Evolutionary conservation across 352 stramenopile species (phyloP).

Genomic region (Globisporangium solare): DNA sequence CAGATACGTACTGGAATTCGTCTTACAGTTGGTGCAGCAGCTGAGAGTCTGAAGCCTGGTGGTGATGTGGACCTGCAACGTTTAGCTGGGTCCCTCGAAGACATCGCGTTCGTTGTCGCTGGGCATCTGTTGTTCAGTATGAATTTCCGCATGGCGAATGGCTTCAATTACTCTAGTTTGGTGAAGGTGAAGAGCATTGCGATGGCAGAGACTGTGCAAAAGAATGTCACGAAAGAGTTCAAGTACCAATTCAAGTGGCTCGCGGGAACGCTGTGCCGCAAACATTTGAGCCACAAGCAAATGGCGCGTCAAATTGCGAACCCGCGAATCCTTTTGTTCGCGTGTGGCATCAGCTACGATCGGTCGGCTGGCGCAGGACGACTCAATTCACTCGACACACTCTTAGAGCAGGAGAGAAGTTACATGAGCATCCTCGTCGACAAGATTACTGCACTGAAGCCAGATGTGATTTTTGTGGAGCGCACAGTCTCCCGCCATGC

Average conservation of each 20-base stretch:
- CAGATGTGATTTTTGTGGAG: conserved; percentile 94
- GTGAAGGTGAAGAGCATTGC: conserved; percentile 87
- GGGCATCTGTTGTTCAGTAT: conserved; percentile 77
- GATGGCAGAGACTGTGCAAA: conserved; percentile 37
- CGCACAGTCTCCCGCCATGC: conserved; percentile 86
- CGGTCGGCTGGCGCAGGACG: conserved; percentile 75
- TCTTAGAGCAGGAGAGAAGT: conserved; percentile 95
- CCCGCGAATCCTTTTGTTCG: conserved; percentile 96
- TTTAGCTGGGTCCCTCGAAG: conserved; percentile 47
- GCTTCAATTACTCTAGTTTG: conserved; percentile 77
- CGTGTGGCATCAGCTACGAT: conserved; percentile 96
- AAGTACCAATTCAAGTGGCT: conserved; percentile 92
- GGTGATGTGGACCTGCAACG: conserved; percentile 35
- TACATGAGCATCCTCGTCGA: conserved; percentile 97
- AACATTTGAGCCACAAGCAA: conserved; percentile 96
- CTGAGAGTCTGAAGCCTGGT: conserved; percentile 20
- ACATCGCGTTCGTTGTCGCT: conserved; percentile 73
- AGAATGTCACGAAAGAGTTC: conserved; percentile 62
- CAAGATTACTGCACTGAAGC: conserved; percentile 94
- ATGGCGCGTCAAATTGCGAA: conserved; percentile 93
- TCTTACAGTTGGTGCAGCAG: conserved; percentile 27
- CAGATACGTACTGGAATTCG: conserved; percentile 56
- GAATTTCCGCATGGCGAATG: conserved; percentile 65
- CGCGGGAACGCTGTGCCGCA: conserved; percentile 93
- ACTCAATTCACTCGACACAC: conserved; percentile 93